Evolutionary conservation across 2,329 filamentous ascomycete genomes (phyloP), one percentile per base, ranked within the genome.

Genomic region (Colletotrichum lentis): DNA sequence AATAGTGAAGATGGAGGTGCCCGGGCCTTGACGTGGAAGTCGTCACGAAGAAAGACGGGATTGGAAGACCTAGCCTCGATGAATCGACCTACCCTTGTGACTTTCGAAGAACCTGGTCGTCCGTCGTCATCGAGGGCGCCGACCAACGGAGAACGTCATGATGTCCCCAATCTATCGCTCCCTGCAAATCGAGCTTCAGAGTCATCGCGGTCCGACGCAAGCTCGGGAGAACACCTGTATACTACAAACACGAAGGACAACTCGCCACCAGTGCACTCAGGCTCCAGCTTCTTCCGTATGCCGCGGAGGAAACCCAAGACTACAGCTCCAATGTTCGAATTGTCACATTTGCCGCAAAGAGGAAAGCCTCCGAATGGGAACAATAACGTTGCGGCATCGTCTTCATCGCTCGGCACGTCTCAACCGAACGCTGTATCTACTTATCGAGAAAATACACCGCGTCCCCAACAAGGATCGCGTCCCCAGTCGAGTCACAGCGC

Each of bases 121-220:
- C 80, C 84, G 27, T 81, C 80, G 37, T 69, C 68, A 43, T 77
- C 71, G 18, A 82, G n/a, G 77, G 81, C 35, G 75, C 60, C 61
- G 14, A 53, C 52, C 12, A 62, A 58, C 12, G 55, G 62, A 27
- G 62, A 69, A 18, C 62, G 55, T n/a, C 55, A 65, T 20, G 69
- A 70, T 16, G 24, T 60, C 5, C 39, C 53, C 16, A 62, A 54
- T 16, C 31, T 65, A 57, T 61, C 66, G 6, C 64, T 69, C 11
- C 56, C 65, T 18, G 37, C 52, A 11, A 37, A 60, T 18, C 59
- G 69, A 50, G 63, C 55, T 22, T 71, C 70, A 18, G 95, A 97
- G 74, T 97, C 95, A 1, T 97, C 94, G 2, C 88, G 92, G 72
- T 97, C 95, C 35, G 94, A 97, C 77, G 91, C 88, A 52, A 97